These are phyloP conservation scores for Globisporangium uncinulatum DNA, from an alignment of 352 stramenopile species.

Conservation along the genomic window DNA sequence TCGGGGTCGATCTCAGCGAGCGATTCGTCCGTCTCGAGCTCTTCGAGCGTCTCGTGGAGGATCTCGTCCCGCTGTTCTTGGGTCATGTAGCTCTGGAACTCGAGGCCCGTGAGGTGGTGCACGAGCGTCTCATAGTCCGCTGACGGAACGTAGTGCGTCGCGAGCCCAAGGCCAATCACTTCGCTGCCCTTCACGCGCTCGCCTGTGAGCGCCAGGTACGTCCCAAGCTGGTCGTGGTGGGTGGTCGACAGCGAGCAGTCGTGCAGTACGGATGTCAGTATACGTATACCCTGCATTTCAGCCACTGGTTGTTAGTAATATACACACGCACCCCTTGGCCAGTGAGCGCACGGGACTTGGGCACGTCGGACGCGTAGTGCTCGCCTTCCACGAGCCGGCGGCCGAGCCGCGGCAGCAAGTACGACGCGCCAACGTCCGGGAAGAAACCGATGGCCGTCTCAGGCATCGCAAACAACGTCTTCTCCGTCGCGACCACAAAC, in stretches of 20 bases:
- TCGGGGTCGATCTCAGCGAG: slow-evolving; percentile 74
- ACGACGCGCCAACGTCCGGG: slow-evolving; percentile 94
- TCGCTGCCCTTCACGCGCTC: slow-evolving; percentile 87
- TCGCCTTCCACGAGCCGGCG: slow-evolving; percentile 62
- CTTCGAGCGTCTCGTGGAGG: slow-evolving; percentile 67
- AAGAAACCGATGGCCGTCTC: slow-evolving; percentile 98
- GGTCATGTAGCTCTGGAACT: slow-evolving; percentile 63
- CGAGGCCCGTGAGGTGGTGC: slow-evolving; percentile 77
- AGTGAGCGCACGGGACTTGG: slow-evolving; percentile 60
- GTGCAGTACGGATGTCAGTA: too few species aligned
- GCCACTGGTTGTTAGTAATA: neutral
- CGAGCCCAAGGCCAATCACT: slow-evolving; percentile 91
- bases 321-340: slow-evolving; percentile 54
- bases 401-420: slow-evolving; percentile 89
- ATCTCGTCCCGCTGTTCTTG: slow-evolving; percentile 84
- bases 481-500: slow-evolving; percentile 96
- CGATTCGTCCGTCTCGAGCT: slow-evolving; percentile 81
- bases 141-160: slow-evolving; percentile 95
- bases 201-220: slow-evolving; percentile 95
- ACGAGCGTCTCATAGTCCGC: slow-evolving; percentile 86
- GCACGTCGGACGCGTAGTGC: slow-evolving; percentile 65
- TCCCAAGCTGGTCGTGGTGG: slow-evolving; percentile 53
- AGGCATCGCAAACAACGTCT: slow-evolving; percentile 98
- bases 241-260: too few species aligned
- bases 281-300: neutral